Percentiles rank a stretch among this genome's conserved stretches.
Conservation (phyloP, 2,329 filamentous ascomycete genomes). For the Calonectria naviculata region DNA sequence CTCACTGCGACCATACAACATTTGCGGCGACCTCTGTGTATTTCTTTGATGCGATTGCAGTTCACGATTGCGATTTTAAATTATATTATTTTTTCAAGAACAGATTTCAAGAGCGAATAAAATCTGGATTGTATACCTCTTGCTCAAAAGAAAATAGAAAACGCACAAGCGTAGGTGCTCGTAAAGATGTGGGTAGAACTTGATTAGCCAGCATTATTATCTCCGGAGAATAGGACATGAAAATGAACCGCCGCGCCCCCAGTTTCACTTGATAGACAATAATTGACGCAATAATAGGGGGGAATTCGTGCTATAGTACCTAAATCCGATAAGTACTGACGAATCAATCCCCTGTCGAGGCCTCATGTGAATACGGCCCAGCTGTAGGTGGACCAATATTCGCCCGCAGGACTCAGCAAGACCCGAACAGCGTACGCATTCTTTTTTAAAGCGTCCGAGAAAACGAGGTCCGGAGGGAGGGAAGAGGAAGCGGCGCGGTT, state of each 20-base stretch:
- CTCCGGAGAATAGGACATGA: background rate
- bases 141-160: no score
- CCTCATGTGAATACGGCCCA: background rate
- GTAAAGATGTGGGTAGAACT: no score
- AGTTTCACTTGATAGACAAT: no score
- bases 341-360: background rate
- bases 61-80: no score
- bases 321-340: background rate
- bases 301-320: background rate
- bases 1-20: no score
- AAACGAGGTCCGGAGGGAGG: background rate
- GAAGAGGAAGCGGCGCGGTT: background rate
- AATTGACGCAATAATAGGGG: background rate
- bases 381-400: background rate
- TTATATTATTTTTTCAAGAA: no score
- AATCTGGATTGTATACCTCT: background rate
- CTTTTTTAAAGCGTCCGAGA: background rate
- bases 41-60: no score
- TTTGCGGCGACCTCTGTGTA: no score
- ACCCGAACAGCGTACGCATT: background rate
- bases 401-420: background rate
- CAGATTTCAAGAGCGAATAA: background rate
- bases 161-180: no score
- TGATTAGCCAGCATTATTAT: background rate
- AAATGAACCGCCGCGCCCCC: background rate